Base-by-base conservation (phyloP, 495 filamentous ascomycete species). In the Aspergillus bertholletiae region DNA sequence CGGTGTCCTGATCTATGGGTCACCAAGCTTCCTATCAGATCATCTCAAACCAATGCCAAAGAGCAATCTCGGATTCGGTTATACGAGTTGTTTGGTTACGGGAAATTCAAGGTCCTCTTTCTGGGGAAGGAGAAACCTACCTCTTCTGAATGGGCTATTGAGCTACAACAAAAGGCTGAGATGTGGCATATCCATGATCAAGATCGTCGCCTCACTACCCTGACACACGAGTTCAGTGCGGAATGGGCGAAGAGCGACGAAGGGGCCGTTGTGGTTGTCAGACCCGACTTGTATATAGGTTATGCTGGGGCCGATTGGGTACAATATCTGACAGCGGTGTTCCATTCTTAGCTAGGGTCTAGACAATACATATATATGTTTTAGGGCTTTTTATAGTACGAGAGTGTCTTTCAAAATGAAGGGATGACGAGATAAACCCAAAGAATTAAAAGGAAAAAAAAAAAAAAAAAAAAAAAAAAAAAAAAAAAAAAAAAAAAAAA, bases 1-100 rank as follows among this genome's bases (percentile, higher is more conserved):
- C 51, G 51, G 27, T 54, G 51, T 17, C 51, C 51, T 3, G 51
- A 54, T 39, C 7, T 54, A 24, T 24, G 28, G 4, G 15, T 54
- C 21, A 54, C 20, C 3, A 35, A 5, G 0, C 51, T 54, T 7
- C 32, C 51, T 7, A 28, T 2, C 8, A 49, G 27, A 32, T 32
- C 30, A 32, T 32, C 7, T 11, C 30, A 32, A 34, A 18, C 3
- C n/a, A 13, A 40, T 17, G 27, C 15, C 5, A 11, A 24, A 11
- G 17, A 39, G 11, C 32, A 11, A 40, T 13, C 20, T 26, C 13
- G 32, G 24, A 8, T 4, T 3, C 48, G 32, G 9, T 34, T 51
- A 12, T 51, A 51, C 32, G 34, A 40, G 32, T 2, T 51, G 3
- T 40, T 40, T n/a, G 8, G n/a, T 17, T 39, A 51, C 11, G 48